Percentiles rank a stretch among this genome's conserved stretches.
phyloP scores from a whole-genome alignment of 495 filamentous ascomycete species.

The Apiosordaria backusii region DNA sequence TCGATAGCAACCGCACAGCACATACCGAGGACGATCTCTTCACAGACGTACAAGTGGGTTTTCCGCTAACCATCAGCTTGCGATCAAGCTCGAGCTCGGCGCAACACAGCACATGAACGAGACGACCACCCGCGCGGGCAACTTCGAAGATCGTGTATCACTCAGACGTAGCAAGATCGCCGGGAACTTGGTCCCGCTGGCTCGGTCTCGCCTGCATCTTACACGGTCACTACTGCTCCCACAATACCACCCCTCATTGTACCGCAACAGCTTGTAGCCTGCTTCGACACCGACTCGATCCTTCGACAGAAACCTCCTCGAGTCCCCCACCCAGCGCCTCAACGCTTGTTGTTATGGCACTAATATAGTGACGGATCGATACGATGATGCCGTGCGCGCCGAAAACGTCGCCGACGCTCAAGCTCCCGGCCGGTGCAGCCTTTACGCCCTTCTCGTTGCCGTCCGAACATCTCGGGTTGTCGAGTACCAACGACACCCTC shows the following conservation, averaged over 20 bases:
- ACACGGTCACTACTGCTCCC: conserved; percentile 12
- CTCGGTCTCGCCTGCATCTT: conserved; percentile 11
- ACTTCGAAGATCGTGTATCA: conserved; percentile 1
- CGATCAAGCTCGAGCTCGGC: neutral
- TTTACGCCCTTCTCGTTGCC: conserved; percentile 10
- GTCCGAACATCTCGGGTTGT: neutral
- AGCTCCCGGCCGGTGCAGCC: conserved; percentile 19
- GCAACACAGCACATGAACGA: neutral
- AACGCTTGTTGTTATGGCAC: conserved; percentile 23
- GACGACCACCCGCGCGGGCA: neutral
- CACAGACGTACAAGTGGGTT: neutral
- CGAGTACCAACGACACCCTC: conserved; percentile 1
- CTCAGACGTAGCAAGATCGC: neutral
- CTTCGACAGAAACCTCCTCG: conserved; percentile 10
- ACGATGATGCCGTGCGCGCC: conserved; percentile 48
- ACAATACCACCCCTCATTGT: neutral
- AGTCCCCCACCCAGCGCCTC: conserved; percentile 16
- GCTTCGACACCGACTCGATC: neutral
- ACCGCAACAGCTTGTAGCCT: neutral
- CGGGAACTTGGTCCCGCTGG: neutral
- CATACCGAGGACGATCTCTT: neutral
- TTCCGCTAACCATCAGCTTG: neutral
- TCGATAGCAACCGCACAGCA: neutral
- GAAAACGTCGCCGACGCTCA: conserved; percentile 31
- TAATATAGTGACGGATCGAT: conserved; percentile 31